Base-by-base conservation (phyloP, 805 yeast genomes). In the Lipomyces mesembrius region DNA sequence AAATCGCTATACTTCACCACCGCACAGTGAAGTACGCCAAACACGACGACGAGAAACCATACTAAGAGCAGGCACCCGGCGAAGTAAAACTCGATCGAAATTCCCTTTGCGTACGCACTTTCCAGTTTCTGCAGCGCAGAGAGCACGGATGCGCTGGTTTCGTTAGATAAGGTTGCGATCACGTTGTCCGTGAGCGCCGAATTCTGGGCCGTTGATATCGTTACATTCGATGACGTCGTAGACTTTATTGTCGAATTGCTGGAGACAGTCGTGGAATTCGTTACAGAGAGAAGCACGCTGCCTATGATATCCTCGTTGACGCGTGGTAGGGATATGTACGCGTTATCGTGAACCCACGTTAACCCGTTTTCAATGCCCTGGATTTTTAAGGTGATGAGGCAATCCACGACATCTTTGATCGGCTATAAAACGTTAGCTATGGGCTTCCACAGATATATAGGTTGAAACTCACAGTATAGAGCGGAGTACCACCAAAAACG, bases 361-460 rank as follows among this genome's bases (percentile, higher is more conserved):
- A 93, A 77, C 0, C 96, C 98, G 37, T 84, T 75, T 69, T 90
- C 90, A 2, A 92, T 80, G 27, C 83, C 81, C 14, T 81, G 81
- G 6, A 94, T 76, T 73, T 94, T 95, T 59, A 88, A 81, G 20
- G 91, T 94, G 51, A 95, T 81, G 2, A 91, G 85, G 79, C 99
- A 94, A 39, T 88, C 86, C 3, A 93, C 89, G 0, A 92, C 86
- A 0, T 88, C 83, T 35, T 90, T 0, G 14, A 71, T 58, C 11
- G 71, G 60, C 52, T 76, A 75, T 58, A 86, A 84, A 93, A 77
- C 0, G 89, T 84, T 6, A 43, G 49, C 49, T 17, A 8, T 43
- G n/a, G n/a, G 14, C 9, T n/a, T 17, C 49, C 22, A 52, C 55
- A n/a, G n/a, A 12, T 14, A 22, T 20, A 39, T 20, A n/a, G 37